These are phyloP conservation scores for Lithospermum erythrorhizon DNA, from an alignment of 257 asterid genomes.

Conservation along the genomic window DNA sequence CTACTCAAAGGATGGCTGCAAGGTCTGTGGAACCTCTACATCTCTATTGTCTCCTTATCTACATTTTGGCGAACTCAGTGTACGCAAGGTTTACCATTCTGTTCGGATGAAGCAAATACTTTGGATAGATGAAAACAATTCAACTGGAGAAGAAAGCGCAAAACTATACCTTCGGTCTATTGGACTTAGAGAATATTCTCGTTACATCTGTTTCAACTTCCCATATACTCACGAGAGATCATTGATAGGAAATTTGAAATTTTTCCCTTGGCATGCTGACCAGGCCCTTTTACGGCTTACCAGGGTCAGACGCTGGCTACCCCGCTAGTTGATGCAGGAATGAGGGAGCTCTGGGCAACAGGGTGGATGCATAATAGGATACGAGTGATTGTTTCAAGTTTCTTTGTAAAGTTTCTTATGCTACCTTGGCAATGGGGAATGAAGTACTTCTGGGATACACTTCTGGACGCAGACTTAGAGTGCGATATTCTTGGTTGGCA, in stretches of 20 bases:
- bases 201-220: conserved; percentile 86
- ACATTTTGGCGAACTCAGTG: conserved; percentile 87
- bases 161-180: conserved; percentile 78
- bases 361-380: conserved; percentile 95
- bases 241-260: conserved; percentile 60
- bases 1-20: conserved; percentile 76
- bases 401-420: conserved; percentile 89
- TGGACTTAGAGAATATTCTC: conserved; percentile 85
- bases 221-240: conserved; percentile 94
- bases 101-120: conserved; percentile 80
- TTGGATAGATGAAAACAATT: conserved; percentile 83
- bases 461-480: conserved; percentile 87
- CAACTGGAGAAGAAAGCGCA: conserved; percentile 82
- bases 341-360: conserved; percentile 97
- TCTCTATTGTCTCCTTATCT: conserved; percentile 86
- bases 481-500: conserved; percentile 99
- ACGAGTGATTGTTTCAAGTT: conserved; percentile 83
- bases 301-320: conserved; percentile 94
- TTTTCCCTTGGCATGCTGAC: conserved; percentile 82
- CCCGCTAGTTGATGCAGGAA: conserved; percentile 96
- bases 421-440: conserved; percentile 98
- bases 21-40: conserved; percentile 85
- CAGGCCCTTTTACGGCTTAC: conserved; percentile 77
- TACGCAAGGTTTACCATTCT: conserved; percentile 74
- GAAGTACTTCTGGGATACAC: conserved; percentile 97